Conservation (phyloP, 176 grass and related monocot genomes). For the Avena sativa region DNA sequence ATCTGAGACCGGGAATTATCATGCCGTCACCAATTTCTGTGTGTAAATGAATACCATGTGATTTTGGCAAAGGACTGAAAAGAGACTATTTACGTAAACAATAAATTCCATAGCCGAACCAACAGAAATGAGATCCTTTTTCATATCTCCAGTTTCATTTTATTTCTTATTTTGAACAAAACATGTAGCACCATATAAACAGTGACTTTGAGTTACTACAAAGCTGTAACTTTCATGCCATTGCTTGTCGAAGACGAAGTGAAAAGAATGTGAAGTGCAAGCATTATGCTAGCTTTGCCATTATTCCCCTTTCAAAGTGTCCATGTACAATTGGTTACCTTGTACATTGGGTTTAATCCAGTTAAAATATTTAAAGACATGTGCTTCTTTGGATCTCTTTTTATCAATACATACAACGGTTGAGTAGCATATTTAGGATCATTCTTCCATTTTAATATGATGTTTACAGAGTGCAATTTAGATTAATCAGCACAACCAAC, state of each 20-base stretch:
- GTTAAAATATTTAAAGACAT: constrained; percentile 12
- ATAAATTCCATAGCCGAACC: neutral
- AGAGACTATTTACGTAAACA: neutral
- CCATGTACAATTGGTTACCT: neutral
- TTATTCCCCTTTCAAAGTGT: neutral
- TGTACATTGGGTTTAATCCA: constrained; percentile 5
- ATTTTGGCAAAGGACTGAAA: neutral
- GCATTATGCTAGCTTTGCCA: neutral
- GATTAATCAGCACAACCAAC: neutral
- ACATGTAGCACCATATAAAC: constrained; percentile 1
- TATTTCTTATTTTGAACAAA: neutral
- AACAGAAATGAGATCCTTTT: neutral
- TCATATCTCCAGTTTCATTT: neutral
- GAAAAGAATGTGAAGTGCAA: neutral
- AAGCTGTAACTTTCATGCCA: neutral
- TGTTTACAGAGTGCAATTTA: neutral
- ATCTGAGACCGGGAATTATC: constrained; percentile 10
- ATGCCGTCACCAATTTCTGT: neutral
- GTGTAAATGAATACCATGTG: neutral
- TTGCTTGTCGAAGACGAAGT: neutral
- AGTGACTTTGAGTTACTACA: constrained; percentile 19
- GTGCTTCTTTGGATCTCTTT: constrained; percentile 10
- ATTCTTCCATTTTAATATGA: neutral
- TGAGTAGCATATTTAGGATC: neutral
- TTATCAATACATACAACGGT: neutral